Base-by-base conservation (phyloP, 2,329 filamentous ascomycete genomes). In the Amphichorda felina region DNA sequence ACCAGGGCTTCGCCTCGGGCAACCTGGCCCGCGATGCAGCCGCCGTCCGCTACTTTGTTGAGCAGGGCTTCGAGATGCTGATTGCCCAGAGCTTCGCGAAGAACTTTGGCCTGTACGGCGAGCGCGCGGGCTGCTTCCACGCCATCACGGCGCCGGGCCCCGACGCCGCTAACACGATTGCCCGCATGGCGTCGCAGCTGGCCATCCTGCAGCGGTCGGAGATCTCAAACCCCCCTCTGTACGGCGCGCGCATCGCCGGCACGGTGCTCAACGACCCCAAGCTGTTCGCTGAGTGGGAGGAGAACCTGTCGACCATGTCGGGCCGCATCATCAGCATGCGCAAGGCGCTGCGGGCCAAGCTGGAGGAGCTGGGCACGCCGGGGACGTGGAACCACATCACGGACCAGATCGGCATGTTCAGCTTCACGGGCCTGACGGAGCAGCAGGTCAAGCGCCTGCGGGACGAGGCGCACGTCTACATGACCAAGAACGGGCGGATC, bases 321-420 rank as follows among this genome's bases (percentile, higher is more conserved):
- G 89, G 91, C 17, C 82, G 91, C 43, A 98, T 98, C 65, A 89
- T 84, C 45, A 73, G 75, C 53, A 98, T 96, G 91, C 79, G 91
- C 43, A 76, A 75, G 51, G 75, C 73, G 4, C 65, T 98, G 47
- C 75, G 85, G 34, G 63, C 66, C 38, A 85, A 88, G 60, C 75
- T 98, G 9, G 89, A 96, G 63, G 75, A 79, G 51, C 72, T 89
- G 40, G 76, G 75, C 21, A 95, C 91, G 0, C 89, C 89, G 0
- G 89, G 89, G 22, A 82, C 74, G 11, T 98, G 91, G 91, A 85
- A 88, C 53, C 91, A 98, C 63, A 94, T 98, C 56, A 95, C 88
- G 13, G 84, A 93, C 50, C 91, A 98, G 71, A 98, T 98, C 54
- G 91, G 91, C 64, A 98, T 98, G 91, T 98, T 98, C 66, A 89